These are phyloP conservation scores for Phanerochaete sordida DNA, from an alignment of 768 basidiomycete species.

Conservation along the genomic window DNA sequence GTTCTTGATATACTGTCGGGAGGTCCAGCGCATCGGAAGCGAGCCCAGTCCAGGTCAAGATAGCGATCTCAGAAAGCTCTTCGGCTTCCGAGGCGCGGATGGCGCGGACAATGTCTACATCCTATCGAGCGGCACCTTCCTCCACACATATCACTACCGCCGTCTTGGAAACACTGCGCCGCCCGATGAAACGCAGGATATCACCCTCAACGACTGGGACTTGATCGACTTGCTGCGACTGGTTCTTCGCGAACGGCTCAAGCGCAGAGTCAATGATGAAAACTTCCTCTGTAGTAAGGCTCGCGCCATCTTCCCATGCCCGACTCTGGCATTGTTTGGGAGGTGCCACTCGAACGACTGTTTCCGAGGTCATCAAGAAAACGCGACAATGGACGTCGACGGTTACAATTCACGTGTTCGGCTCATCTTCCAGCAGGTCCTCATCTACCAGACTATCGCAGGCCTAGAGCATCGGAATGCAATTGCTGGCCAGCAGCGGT, in stretches of 20 bases:
- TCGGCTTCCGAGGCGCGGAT: slow-evolving; percentile 27
- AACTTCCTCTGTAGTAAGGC: neutral
- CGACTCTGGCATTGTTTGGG: neutral
- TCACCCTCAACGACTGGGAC: neutral
- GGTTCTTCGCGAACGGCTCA: neutral
- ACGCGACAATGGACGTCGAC: slow-evolving; percentile 12
- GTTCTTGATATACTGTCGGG: slow-evolving; percentile 33
- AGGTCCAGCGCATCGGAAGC: slow-evolving; percentile 27
- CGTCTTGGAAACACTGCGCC: neutral
- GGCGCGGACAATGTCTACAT: slow-evolving; percentile 25
- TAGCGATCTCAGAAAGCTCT: slow-evolving; percentile 27
- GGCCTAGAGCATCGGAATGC: neutral
- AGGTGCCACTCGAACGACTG: neutral
- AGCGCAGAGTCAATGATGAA: neutral
- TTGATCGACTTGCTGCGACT: neutral
- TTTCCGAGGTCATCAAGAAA: slow-evolving; percentile 30
- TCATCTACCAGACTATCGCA: slow-evolving; percentile 29
- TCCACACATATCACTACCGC: slow-evolving; percentile 10
- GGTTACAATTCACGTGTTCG: slow-evolving; percentile 41
- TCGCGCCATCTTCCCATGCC: neutral
- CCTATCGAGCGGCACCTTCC: slow-evolving; percentile 24
- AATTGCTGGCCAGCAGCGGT: neutral
- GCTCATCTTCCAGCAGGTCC: slow-evolving; percentile 46
- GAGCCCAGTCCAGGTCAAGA: slow-evolving; percentile 26
- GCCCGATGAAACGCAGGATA: neutral